Evolutionary conservation across 148 eudicot genomes (phyloP), one percentile per base, ranked within the genome.

Genomic region (Vaccinium vitisidaea): DNA sequence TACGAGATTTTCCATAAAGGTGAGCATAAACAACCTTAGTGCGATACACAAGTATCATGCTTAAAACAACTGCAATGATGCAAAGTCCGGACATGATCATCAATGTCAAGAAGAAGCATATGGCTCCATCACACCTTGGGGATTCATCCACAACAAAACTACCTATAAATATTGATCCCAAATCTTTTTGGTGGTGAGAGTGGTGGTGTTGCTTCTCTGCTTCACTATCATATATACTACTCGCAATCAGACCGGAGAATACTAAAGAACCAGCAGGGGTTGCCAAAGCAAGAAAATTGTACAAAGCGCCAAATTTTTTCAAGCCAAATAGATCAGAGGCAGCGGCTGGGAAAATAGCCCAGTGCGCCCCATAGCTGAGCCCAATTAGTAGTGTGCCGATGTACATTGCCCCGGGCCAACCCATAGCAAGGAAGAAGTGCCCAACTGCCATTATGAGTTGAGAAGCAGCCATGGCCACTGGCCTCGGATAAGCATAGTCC

Each of bases 351-450:
- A 92, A 94, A 50, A 97, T 93, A 6, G 99, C 95, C 98, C 99
- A 97, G 84, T 97, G 98, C 16, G 98, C 98, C 19, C 99, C 99
- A 85, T 94, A 97, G 23, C 98, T 98, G 56, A 97, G 99, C 54
- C 99, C 99, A 5, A 93, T 94, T 83, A 97, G 84, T 65, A 95
- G 87, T 9, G 99, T 97, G 46, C 96, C 95, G 19, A 92, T 16
- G 73, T 95, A 92, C 96, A 97, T 97, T 79, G 90, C 92, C 21
- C 95, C 98, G 0, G 97, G 93, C 96, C 93, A 93, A 63, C 94
- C 99, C 98, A 95, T 91, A 36, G 94, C 99, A 58, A 94, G 88
- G 86, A 87, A 84, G 82, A 94, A 90, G 87, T 94, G 98, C 5
- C 99, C 99, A 18, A 90, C 56, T 12, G 98, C 95, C 98, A 96